phyloP scores from a whole-genome alignment of 805 yeast species.

The Metschnikowia noctiluminum region DNA sequence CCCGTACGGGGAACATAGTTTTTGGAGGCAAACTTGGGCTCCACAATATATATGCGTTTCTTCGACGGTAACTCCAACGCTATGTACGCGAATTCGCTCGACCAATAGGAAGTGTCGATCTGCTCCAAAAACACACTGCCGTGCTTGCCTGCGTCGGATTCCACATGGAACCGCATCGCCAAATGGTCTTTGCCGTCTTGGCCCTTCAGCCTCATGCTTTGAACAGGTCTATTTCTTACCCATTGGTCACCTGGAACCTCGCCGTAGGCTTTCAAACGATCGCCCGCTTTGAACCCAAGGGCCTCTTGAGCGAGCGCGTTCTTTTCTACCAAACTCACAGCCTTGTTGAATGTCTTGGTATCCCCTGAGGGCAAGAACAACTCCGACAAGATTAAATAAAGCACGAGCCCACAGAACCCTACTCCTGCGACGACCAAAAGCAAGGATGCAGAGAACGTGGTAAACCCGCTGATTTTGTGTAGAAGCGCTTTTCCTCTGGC shows the following conservation, averaged over 20 bases:
- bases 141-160: slow-evolving; percentile 55
- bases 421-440: slow-evolving; percentile 64
- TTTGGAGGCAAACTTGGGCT: slow-evolving; percentile 50
- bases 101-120: slow-evolving; percentile 59
- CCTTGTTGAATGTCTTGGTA: slow-evolving; percentile 84
- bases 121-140: slow-evolving; percentile 83
- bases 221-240: slow-evolving; percentile 85
- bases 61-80: slow-evolving; percentile 74
- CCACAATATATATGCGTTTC: slow-evolving; percentile 64
- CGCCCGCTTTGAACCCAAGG: slow-evolving; percentile 51
- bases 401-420: slow-evolving; percentile 62
- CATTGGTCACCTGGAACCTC: slow-evolving; percentile 69
- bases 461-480: slow-evolving; percentile 49
- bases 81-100: slow-evolving; percentile 67
- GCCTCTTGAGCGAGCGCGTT: slow-evolving; percentile 57
- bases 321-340: slow-evolving; percentile 71
- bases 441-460: slow-evolving; percentile 61
- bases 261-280: slow-evolving; percentile 79
- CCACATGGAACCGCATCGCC: slow-evolving; percentile 83
- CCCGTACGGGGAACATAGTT: slow-evolving; percentile 36
- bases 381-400: slow-evolving; percentile 76
- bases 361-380: slow-evolving; percentile 87
- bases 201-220: slow-evolving; percentile 62
- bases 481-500: slow-evolving; percentile 42
- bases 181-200: slow-evolving; percentile 77